Conservation (phyloP, 768 basidiomycete species). For the Collybia nuda region DNA sequence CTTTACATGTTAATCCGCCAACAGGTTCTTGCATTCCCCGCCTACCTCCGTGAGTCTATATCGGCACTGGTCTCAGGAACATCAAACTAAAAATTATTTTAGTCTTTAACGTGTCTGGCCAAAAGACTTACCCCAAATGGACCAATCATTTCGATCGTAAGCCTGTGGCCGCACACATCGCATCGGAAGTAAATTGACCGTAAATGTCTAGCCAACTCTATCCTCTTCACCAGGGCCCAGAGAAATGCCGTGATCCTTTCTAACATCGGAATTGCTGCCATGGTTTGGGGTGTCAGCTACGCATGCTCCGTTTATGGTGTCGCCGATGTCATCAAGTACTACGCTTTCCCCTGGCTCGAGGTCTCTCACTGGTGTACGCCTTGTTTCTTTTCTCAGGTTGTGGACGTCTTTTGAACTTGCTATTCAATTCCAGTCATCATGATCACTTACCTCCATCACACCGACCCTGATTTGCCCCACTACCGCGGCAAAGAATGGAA, state of each 20-base stretch:
- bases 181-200: neutral
- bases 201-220: slow-evolving; percentile 43
- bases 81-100: slow-evolving; percentile 32
- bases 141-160: slow-evolving; percentile 69
- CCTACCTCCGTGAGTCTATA: slow-evolving; percentile 51
- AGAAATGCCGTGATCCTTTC: slow-evolving; percentile 53
- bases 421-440: slow-evolving; percentile 38
- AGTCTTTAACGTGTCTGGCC: slow-evolving; percentile 66
- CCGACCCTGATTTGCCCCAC: slow-evolving; percentile 56
- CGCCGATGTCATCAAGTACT: slow-evolving; percentile 44
- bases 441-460: slow-evolving; percentile 67
- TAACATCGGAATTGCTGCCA: slow-evolving; percentile 53
- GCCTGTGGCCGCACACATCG: slow-evolving; percentile 17
- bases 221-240: slow-evolving; percentile 55
- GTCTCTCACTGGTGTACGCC: slow-evolving; percentile 56
- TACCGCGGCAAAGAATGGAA: slow-evolving; percentile 60
- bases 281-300: slow-evolving; percentile 39
- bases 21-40: slow-evolving; percentile 58
- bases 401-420: neutral
- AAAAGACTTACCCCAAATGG: slow-evolving; percentile 56
- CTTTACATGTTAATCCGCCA: slow-evolving; percentile 54
- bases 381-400: neutral
- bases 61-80: neutral
- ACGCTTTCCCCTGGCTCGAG: slow-evolving; percentile 53
- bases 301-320: slow-evolving; percentile 36